Conservation (phyloP, 2,329 filamentous ascomycete species). For the Epichloe baconii region DNA sequence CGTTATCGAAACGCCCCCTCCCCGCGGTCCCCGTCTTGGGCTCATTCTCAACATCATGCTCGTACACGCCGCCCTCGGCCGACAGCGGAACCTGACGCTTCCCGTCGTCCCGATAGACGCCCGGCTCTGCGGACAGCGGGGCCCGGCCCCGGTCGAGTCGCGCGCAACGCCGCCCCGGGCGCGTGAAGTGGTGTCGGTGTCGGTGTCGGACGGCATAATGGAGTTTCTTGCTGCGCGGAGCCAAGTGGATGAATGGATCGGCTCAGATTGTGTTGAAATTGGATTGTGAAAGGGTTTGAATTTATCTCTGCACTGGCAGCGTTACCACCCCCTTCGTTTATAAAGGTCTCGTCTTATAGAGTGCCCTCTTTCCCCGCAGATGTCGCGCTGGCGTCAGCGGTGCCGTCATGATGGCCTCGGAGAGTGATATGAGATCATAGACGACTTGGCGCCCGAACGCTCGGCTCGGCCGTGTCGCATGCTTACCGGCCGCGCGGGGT, state of each 20-base stretch:
- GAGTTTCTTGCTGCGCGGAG: too few species aligned
- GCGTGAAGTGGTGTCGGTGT: not conserved
- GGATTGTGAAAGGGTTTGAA: too few species aligned
- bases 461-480: too few species aligned
- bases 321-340: too few species aligned
- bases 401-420: not conserved
- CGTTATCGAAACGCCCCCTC: too few species aligned
- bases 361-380: too few species aligned
- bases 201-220: not conserved
- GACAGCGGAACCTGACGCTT: constrained; percentile 3
- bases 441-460: too few species aligned
- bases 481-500: not conserved
- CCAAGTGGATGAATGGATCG: not conserved
- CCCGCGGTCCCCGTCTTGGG: constrained; percentile 3
- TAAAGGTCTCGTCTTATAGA: too few species aligned
- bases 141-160: not conserved
- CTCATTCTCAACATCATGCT: constrained; percentile 2
- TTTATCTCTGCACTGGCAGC: too few species aligned
- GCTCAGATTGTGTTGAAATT: too few species aligned
- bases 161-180: not conserved
- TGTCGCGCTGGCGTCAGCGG: not conserved
- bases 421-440: not conserved
- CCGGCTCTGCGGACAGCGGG: constrained; percentile 2
- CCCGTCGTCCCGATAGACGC: not conserved
- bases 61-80: constrained; percentile 3